Conservation (phyloP, 345 rosid species). For the Brassica carinata region DNA sequence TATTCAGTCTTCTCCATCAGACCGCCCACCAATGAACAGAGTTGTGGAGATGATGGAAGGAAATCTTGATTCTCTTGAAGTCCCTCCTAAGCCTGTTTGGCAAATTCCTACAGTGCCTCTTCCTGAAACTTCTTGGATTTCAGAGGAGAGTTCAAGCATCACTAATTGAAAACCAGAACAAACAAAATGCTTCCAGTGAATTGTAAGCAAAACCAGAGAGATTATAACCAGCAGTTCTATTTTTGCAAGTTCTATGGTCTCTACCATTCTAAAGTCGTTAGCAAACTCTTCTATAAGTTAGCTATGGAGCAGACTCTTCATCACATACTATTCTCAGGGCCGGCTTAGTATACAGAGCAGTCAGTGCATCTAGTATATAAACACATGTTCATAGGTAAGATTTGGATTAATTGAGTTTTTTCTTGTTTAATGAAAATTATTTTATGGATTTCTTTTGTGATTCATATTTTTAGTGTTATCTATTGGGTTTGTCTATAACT, state of each 20-base stretch:
- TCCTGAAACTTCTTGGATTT: slow-evolving; percentile 17
- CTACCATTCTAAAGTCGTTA: not conserved
- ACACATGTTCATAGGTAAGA: not conserved
- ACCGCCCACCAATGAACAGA: slow-evolving; percentile 34
- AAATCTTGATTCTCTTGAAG: slow-evolving; percentile 8
- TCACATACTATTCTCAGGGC: too few relatives aligned
- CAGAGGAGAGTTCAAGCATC: slow-evolving; percentile 3
- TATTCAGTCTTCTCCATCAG: slow-evolving; percentile 41
- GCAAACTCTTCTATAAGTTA: not conserved
- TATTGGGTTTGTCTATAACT: not conserved
- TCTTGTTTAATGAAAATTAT: not conserved
- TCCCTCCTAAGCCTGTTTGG: slow-evolving; percentile 34
- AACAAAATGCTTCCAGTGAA: not conserved
- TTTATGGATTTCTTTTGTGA: not conserved
- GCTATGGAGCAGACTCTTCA: not conserved
- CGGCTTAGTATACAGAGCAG: too few relatives aligned
- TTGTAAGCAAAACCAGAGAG: not conserved
- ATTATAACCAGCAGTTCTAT: not conserved
- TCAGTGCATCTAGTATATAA: not conserved
- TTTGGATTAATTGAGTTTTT: not conserved
- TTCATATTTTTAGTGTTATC: not conserved
- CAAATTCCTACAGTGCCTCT: not conserved
- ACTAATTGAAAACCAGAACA: not conserved
- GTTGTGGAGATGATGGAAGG: slow-evolving; percentile 48
- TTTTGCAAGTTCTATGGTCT: not conserved